phyloP scores from a whole-genome alignment of 1,139 yeast species.

The Scheffersomyces parashehatae region DNA sequence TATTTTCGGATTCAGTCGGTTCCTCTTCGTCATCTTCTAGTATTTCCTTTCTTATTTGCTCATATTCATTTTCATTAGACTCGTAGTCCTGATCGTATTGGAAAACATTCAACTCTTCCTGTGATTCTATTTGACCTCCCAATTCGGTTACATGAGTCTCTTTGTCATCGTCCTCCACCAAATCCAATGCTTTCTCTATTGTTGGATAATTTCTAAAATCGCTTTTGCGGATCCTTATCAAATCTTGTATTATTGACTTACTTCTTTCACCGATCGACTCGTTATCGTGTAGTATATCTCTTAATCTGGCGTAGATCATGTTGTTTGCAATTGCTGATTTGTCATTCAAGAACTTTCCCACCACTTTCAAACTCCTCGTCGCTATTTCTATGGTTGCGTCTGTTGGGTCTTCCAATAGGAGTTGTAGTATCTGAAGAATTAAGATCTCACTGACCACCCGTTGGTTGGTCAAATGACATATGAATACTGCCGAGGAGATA shows the following conservation, averaged over 20 bases:
- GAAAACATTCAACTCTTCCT: slow-evolving; percentile 53
- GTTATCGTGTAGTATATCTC: slow-evolving; percentile 61
- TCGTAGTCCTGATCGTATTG: slow-evolving; percentile 54
- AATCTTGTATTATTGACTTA: slow-evolving; percentile 50
- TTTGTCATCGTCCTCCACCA: slow-evolving; percentile 67
- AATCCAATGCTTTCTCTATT: slow-evolving; percentile 48
- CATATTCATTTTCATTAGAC: slow-evolving; percentile 44
- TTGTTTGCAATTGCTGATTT: slow-evolving; percentile 31
- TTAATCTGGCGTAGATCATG: slow-evolving; percentile 60
- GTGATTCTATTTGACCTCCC: slow-evolving; percentile 49
- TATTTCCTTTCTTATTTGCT: slow-evolving; percentile 19
- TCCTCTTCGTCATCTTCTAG: slow-evolving; percentile 16
- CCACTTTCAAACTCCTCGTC: slow-evolving; percentile 23
- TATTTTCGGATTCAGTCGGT: slow-evolving; percentile 6
- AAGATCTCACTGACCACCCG: slow-evolving; percentile 66
- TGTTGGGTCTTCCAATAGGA: slow-evolving; percentile 54
- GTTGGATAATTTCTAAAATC: slow-evolving; percentile 45
- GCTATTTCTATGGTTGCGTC: slow-evolving; percentile 39
- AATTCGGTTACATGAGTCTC: slow-evolving; percentile 60
- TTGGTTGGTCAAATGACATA: slow-evolving; percentile 67
- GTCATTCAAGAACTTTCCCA: slow-evolving; percentile 24
- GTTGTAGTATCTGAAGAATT: slow-evolving; percentile 61
- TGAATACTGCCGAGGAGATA: slow-evolving; percentile 44
- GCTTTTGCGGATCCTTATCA: slow-evolving; percentile 53
- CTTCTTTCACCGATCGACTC: slow-evolving; percentile 39